Evolutionary conservation across 2,329 filamentous ascomycete species (phyloP).

Genomic region (Gremmenia infestans): DNA sequence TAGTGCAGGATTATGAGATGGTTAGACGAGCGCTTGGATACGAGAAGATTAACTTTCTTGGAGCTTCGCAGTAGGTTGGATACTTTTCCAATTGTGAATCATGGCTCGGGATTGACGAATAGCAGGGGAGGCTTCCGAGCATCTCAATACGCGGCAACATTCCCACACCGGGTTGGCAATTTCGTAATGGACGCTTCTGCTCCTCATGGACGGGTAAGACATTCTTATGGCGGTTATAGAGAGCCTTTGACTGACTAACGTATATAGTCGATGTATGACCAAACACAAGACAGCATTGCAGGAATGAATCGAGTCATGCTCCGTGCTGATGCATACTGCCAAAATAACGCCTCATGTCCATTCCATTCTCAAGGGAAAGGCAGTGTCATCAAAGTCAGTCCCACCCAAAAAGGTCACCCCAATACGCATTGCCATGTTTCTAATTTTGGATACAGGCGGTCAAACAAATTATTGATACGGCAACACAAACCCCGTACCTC

Average conservation of each 20-base stretch:
- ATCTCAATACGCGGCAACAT: slow-evolving; percentile 9
- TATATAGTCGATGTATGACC: neutral
- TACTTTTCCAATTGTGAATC: neutral
- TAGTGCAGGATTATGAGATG: slow-evolving; percentile 10
- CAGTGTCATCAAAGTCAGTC: slow-evolving; percentile 5
- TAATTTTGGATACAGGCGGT: neutral
- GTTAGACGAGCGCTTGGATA: slow-evolving; percentile 8
- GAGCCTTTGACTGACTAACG: neutral
- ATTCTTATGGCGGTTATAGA: neutral
- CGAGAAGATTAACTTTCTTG: slow-evolving; percentile 11
- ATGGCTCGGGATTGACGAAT: neutral
- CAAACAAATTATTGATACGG: neutral
- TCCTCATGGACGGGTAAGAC: slow-evolving; percentile 11
- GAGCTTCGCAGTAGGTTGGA: slow-evolving; percentile 8
- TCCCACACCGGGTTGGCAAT: slow-evolving; percentile 7
- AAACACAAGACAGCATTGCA: slow-evolving; percentile 8
- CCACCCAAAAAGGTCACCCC: neutral
- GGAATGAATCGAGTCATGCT: slow-evolving; percentile 6
- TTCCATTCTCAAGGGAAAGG: slow-evolving; percentile 5
- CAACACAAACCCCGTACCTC: neutral
- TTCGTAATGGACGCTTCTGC: slow-evolving; percentile 12
- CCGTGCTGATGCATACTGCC: slow-evolving; percentile 14
- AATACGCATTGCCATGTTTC: neutral
- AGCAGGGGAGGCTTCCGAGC: slow-evolving; percentile 9
- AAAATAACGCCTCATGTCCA: slow-evolving; percentile 8